Evolutionary conservation across 2,329 filamentous ascomycete genomes (phyloP).

Genomic region (Torrubiellomyces zombiae): DNA sequence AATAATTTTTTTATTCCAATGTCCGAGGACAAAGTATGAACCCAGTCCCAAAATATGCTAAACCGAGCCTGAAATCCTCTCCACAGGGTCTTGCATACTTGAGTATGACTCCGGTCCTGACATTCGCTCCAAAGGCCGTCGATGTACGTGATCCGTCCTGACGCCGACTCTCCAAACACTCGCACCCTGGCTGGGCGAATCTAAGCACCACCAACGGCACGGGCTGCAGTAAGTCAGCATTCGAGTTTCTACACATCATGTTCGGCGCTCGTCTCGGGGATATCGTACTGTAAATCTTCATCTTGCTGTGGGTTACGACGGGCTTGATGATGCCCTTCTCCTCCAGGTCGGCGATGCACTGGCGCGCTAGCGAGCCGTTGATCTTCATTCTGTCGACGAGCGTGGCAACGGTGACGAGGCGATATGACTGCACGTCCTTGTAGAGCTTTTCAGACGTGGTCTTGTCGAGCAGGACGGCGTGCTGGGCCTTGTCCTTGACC

Average conservation of each 20-base stretch:
- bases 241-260: neutral
- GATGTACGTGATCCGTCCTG: no score
- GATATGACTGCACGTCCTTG: slow-evolving; percentile 99
- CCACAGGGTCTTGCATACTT: slow-evolving; percentile 19
- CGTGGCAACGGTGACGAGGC: slow-evolving; percentile 94
- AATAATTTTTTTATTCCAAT: slow-evolving; percentile 22
- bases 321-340: slow-evolving; percentile 98
- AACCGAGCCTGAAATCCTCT: slow-evolving; percentile 23
- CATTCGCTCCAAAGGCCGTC: slow-evolving; percentile 17
- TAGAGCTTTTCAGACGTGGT: slow-evolving; percentile 91
- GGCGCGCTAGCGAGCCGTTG: slow-evolving; percentile 91
- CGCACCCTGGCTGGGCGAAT: slow-evolving; percentile 15
- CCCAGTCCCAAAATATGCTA: slow-evolving; percentile 20
- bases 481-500: slow-evolving; percentile 99
- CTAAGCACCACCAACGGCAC: slow-evolving; percentile 39
- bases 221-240: slow-evolving; percentile 29
- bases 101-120: no score
- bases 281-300: slow-evolving; percentile 92
- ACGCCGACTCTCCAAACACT: slow-evolving; percentile 21
- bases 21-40: slow-evolving; percentile 20
- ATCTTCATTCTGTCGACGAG: slow-evolving; percentile 99
- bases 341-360: slow-evolving; percentile 83
- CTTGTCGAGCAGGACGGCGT: slow-evolving; percentile 99
- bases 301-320: slow-evolving; percentile 88
- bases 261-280: slow-evolving; percentile 4